Percentiles rank a stretch among this genome's conserved stretches.
phyloP scores from a whole-genome alignment of 306 rosid species.

The Prunus salicina region DNA sequence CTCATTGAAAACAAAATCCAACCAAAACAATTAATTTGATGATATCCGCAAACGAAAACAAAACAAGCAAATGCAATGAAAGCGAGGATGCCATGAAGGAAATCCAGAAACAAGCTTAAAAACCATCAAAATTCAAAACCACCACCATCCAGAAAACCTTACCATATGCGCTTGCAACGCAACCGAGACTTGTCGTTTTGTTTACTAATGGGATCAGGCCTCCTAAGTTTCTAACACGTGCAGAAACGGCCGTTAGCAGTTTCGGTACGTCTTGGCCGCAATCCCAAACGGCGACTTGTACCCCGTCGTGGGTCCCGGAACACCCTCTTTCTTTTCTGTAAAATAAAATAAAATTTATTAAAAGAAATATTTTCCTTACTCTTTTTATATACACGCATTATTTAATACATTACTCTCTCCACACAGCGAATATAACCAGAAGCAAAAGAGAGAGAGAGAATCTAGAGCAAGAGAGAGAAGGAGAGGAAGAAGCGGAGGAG shows the following conservation, averaged over 20 bases:
- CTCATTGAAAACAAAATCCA: background rate
- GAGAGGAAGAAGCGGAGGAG: slow-evolving; percentile 7
- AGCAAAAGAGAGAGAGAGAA: slow-evolving; percentile 38
- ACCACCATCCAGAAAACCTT: too few relatives aligned
- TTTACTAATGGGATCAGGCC: background rate
- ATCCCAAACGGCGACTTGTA: slow-evolving; percentile 23
- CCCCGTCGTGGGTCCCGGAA: slow-evolving; percentile 27
- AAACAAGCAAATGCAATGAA: background rate
- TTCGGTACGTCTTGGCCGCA: slow-evolving; percentile 29
- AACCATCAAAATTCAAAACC: background rate
- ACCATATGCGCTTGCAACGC: background rate
- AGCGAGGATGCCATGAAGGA: background rate
- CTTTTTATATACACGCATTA: slow-evolving; percentile 1
- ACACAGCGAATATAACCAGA: slow-evolving; percentile 33
- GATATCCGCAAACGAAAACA: background rate
- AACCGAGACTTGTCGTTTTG: background rate
- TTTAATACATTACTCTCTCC: slow-evolving; percentile 27
- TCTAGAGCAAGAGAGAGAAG: slow-evolving; percentile 14
- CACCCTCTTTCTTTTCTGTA: background rate
- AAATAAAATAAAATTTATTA: slow-evolving; percentile 4
- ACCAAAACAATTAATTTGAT: background rate
- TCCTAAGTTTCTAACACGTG: slow-evolving; percentile 37
- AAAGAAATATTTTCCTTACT: slow-evolving; percentile 1
- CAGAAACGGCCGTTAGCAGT: slow-evolving; percentile 30
- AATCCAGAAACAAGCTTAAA: background rate